Conservation (phyloP, 1,284 basidiomycete genomes). For the Ceratobasidium sp. region DNA sequence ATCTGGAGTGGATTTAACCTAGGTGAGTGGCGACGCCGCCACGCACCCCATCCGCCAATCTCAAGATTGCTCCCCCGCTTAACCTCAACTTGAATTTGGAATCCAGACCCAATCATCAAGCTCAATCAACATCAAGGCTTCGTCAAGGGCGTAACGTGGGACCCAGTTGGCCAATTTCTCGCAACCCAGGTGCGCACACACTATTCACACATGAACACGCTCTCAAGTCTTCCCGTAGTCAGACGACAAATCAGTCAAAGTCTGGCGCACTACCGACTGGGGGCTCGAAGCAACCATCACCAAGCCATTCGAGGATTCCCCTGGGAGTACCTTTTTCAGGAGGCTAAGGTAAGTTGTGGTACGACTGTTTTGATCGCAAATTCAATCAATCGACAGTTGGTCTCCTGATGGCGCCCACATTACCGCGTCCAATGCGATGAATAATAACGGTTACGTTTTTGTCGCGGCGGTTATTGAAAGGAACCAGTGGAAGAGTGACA, state of each 20-base stretch:
- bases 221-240: constrained; percentile 60
- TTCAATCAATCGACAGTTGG: constrained; percentile 70
- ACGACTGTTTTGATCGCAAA: background rate
- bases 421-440: constrained; percentile 96
- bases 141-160: constrained; percentile 98
- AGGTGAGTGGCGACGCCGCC: constrained; percentile 56
- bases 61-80: constrained; percentile 10
- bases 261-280: constrained; percentile 97
- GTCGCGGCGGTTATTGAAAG: constrained; percentile 94
- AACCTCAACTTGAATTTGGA: constrained; percentile 11
- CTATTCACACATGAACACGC: background rate
- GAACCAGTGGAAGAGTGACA: constrained; percentile 85
- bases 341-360: constrained; percentile 76
- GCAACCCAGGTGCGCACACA: constrained; percentile 67
- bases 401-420: constrained; percentile 98
- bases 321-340: constrained; percentile 94
- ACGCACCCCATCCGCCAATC: background rate
- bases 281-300: constrained; percentile 79
- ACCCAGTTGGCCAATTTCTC: constrained; percentile 95
- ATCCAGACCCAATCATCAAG: constrained; percentile 76
- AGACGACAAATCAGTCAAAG: constrained; percentile 94
- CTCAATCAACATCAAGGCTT: constrained; percentile 93
- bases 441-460: constrained; percentile 93
- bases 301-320: constrained; percentile 92
- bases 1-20: constrained; percentile 93